These are phyloP conservation scores for Monilinia aucupariae DNA, from an alignment of 2,329 filamentous ascomycete species.

Conservation along the genomic window DNA sequence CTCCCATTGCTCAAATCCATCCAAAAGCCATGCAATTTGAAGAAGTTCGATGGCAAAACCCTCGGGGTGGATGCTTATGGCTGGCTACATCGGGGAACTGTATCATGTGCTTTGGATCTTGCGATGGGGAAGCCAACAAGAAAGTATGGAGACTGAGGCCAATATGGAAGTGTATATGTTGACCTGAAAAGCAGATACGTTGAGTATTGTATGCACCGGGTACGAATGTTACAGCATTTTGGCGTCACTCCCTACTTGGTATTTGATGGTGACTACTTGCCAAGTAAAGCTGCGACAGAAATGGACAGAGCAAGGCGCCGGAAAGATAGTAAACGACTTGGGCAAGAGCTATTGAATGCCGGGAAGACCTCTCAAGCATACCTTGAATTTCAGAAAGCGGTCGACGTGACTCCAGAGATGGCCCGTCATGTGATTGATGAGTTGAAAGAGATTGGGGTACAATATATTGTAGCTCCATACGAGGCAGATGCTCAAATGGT, in stretches of 20 bases:
- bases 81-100: constrained; percentile 92
- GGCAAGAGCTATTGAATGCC: constrained; percentile 72
- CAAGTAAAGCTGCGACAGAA: constrained; percentile 88
- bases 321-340: constrained; percentile 68
- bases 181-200: constrained; percentile 60
- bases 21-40: constrained; percentile 79
- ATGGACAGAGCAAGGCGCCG: constrained; percentile 67
- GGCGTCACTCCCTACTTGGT: constrained; percentile 91
- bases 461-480: constrained; percentile 92
- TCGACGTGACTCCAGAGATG: constrained; percentile 96
- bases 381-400: constrained; percentile 84
- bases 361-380: constrained; percentile 78
- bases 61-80: constrained; percentile 96
- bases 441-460: constrained; percentile 70
- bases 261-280: constrained; percentile 92
- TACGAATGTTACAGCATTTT: constrained; percentile 90
- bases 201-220: constrained; percentile 82
- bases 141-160: constrained; percentile 53
- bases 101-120: constrained; percentile 85
- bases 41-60: constrained; percentile 80
- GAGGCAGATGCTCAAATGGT: constrained; percentile 96
- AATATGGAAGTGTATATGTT: background rate
- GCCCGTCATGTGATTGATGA: constrained; percentile 86
- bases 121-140: constrained; percentile 82
- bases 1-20: constrained; percentile 93